Evolutionary conservation across 2,329 filamentous ascomycete species (phyloP), one percentile per base, ranked within the genome.

Genomic region (Fusarium annulatum): DNA sequence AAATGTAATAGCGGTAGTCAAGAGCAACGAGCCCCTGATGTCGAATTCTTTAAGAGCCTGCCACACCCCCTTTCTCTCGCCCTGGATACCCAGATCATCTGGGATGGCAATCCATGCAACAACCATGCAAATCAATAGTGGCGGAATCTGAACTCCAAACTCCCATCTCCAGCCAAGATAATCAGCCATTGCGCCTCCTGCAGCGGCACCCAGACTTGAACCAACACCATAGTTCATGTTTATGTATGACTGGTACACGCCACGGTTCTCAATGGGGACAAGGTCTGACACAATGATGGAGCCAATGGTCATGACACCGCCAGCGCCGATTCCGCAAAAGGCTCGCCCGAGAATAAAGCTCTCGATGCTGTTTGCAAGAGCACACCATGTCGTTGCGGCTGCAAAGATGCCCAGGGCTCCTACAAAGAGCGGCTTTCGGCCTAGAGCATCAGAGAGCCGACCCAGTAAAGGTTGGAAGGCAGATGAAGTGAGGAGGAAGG

Each of bases 401-500:
- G 89, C 81, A 73, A 95, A 94, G 15, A 93, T 82, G 18, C 85
- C 78, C n/a, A 92, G 85, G 3, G 88, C 88, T 16, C 87, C 86
- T 16, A 95, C 82, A 76, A 93, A 94, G 3, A 92, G 86, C 23
- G 86, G 83, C 67, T 91, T 93, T 49, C 93, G 85, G 16, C 93
- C 93, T 66, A 95, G 83, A 1, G 91, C 90, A 81, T 96, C 93
- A 4, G 92, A 94, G 3, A 95, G 80, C 5, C 93, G 88, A 7
- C 93, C 93, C 72, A 94, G 89, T 2, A 96, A 83, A 1, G 94
- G 93, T 81, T 95, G 92, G 64, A 94, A 92, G 30, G 91, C 90
- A 3, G 93, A 95, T 8, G 90, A 93, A 0, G 93, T 94, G 42
- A 96, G 86, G 41, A 96, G 82, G 73, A 95, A 96, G 0, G 92